Evolutionary conservation across 768 basidiomycete genomes (phyloP).

Genomic region (Hericium alpestre): DNA sequence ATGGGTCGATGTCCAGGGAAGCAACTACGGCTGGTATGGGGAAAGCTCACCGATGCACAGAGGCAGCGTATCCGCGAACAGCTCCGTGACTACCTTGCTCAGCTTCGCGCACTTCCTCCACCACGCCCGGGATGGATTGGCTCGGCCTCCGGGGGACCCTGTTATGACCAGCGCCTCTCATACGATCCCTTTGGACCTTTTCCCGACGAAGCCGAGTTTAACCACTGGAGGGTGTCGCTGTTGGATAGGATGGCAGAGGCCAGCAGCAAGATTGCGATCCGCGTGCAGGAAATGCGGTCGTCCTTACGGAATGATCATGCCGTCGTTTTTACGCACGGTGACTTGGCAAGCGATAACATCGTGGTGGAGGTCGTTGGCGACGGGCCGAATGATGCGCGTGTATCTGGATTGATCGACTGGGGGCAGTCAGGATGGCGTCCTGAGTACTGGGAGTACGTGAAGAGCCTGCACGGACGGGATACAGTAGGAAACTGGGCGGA

Average conservation of each 20-base stretch:
- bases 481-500: neutral
- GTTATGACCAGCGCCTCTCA: neutral
- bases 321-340: slow-evolving; percentile 10
- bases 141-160: neutral
- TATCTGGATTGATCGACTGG: slow-evolving; percentile 8
- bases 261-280: neutral
- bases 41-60: neutral
- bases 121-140: neutral
- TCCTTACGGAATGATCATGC: neutral
- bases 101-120: slow-evolving; percentile 4
- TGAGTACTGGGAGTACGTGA: slow-evolving; percentile 7
- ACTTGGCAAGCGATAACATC: slow-evolving; percentile 6
- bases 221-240: slow-evolving; percentile 4
- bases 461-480: slow-evolving; percentile 1
- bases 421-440: slow-evolving; percentile 10
- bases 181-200: slow-evolving; percentile 4
- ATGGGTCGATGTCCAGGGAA: slow-evolving; percentile 5
- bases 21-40: slow-evolving; percentile 1
- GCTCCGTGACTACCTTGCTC: neutral
- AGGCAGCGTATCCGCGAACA: neutral
- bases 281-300: neutral
- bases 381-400: slow-evolving; percentile 1
- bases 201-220: neutral
- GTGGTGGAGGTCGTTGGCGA: slow-evolving; percentile 3
- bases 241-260: neutral